A percentile compares a stretch with the other conserved stretches of the same genome.
phyloP scores from a whole-genome alignment of 352 stramenopile genomes.

The Phytophthora fragariaefolia region DNA sequence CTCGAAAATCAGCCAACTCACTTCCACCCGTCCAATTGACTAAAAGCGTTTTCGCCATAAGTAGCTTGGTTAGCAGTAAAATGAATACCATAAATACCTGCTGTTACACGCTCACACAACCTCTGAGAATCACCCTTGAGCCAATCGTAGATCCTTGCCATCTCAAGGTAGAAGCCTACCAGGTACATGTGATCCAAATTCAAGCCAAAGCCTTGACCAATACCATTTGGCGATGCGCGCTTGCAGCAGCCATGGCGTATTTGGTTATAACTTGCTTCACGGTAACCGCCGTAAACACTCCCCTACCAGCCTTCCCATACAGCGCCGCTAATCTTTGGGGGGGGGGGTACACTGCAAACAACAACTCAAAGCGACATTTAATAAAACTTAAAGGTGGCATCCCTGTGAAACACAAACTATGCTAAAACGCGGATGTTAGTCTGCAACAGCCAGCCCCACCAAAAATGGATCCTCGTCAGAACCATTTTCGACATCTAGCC shows the following conservation, averaged over 20 bases:
- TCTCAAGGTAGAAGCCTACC: slow-evolving; percentile 25
- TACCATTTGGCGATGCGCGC: slow-evolving; percentile 8
- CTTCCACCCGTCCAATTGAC: not conserved
- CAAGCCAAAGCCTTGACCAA: slow-evolving; percentile 3
- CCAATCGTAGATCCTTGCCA: slow-evolving; percentile 10
- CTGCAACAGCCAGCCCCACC: no score
- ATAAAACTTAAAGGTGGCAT: no score
- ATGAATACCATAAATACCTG: slow-evolving; percentile 18
- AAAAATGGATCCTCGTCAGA: not conserved
- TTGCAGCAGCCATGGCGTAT: slow-evolving; percentile 15
- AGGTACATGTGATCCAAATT: slow-evolving; percentile 8
- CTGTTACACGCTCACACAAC: not conserved
- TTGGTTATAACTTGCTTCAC: not conserved
- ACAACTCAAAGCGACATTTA: no score
- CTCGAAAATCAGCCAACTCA: not conserved
- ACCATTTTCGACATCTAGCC: not conserved
- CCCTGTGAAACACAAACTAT: no score
- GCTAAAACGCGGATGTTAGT: no score
- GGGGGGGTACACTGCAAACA: no score
- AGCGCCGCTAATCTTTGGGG: not conserved
- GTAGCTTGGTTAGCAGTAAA: not conserved
- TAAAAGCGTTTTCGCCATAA: not conserved
- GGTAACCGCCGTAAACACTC: slow-evolving; percentile 3
- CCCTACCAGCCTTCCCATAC: not conserved
- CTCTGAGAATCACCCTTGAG: not conserved